phyloP scores from a whole-genome alignment of 352 stramenopile species.

The Stephanocyclus meneghinianus region DNA sequence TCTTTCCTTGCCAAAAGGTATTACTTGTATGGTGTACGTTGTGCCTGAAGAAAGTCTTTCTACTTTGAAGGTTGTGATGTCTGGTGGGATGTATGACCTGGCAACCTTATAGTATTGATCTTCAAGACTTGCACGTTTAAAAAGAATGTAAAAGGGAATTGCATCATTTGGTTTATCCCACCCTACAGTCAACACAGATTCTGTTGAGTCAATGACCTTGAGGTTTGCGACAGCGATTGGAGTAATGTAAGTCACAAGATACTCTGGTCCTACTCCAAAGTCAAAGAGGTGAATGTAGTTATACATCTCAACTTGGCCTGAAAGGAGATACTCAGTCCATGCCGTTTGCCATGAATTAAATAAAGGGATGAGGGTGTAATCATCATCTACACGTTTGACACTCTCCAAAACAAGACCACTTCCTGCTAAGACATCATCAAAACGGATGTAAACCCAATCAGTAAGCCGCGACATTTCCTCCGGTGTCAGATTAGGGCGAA shows the following conservation, averaged over 20 bases:
- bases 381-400: slow-evolving; percentile 19
- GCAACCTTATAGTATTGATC: slow-evolving; percentile 33
- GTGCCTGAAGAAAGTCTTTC: slow-evolving; percentile 18
- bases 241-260: slow-evolving; percentile 19
- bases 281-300: slow-evolving; percentile 34
- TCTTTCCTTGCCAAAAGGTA: not conserved
- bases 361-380: slow-evolving; percentile 20
- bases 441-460: slow-evolving; percentile 36
- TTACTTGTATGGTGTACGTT: slow-evolving; percentile 24
- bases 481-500: slow-evolving; percentile 3
- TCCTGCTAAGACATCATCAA: slow-evolving; percentile 2
- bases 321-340: slow-evolving; percentile 30
- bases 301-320: slow-evolving; percentile 3
- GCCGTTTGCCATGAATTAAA: slow-evolving; percentile 37
- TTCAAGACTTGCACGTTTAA: not conserved
- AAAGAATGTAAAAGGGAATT: not conserved
- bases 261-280: slow-evolving; percentile 27
- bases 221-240: not conserved
- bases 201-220: not conserved
- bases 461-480: slow-evolving; percentile 7
- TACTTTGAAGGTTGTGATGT: slow-evolving; percentile 11
- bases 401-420: slow-evolving; percentile 22
- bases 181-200: not conserved
- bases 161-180: not conserved
- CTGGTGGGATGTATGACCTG: slow-evolving; percentile 8